These are phyloP conservation scores for Acacia crassicarpa DNA, from an alignment of 306 rosid genomes.

Conservation along the genomic window DNA sequence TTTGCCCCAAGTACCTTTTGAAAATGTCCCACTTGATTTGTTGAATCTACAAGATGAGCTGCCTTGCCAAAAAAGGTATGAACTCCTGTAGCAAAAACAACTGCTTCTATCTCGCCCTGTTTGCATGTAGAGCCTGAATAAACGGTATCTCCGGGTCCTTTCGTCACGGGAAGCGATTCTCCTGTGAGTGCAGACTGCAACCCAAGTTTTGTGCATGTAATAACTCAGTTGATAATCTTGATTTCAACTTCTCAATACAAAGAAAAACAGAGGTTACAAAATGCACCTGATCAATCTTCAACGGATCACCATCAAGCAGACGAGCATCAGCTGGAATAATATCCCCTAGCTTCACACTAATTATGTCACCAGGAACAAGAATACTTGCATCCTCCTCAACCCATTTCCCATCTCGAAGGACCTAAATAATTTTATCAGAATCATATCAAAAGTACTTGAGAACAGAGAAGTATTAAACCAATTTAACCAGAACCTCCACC, in stretches of 20 bases:
- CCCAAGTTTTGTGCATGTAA: conserved; percentile 18
- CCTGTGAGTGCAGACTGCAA: conserved; percentile 81
- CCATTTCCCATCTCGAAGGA: conserved; percentile 84
- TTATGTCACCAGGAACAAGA: conserved; percentile 85
- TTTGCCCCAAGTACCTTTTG: conserved; percentile 49
- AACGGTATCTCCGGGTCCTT: conserved; percentile 63
- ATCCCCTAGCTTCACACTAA: conserved; percentile 81
- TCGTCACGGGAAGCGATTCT: conserved; percentile 81
- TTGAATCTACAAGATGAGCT: conserved; percentile 81
- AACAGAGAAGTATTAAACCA: not conserved
- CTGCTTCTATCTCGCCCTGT: conserved; percentile 86
- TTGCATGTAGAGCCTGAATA: conserved; percentile 88
- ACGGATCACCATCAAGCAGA: conserved; percentile 78
- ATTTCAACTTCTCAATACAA: conserved; percentile 3
- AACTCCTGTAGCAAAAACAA: conserved; percentile 81
- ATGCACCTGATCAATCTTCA: conserved; percentile 81
- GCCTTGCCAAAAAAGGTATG: conserved; percentile 92
- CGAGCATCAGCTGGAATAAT: conserved; percentile 90
- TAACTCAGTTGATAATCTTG: conserved; percentile 9
- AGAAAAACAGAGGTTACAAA: conserved; percentile 9
- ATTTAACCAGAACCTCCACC: not conserved
- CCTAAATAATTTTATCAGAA: conserved; percentile 33
- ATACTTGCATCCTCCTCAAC: conserved; percentile 70
- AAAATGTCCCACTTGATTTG: conserved; percentile 83
- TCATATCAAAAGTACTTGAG: not conserved